Base-by-base conservation (phyloP, 305 asterid genomes). In the Rubia peregrina region DNA sequence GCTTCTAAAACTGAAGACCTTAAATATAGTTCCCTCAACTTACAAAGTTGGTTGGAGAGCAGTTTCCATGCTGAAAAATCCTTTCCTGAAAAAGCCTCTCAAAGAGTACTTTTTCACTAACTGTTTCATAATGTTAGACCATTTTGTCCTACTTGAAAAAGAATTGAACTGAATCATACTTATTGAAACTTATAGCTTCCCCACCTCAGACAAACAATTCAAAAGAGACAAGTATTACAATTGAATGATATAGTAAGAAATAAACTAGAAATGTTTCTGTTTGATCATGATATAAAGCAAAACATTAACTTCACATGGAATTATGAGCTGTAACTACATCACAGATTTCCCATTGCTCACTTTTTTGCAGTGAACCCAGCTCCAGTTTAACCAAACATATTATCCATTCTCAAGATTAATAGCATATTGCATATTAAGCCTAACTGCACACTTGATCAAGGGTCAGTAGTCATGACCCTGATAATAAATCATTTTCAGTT, bases 161-260 rank as follows among this genome's bases (percentile, higher is more conserved):
- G 3, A 14, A 26, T 59, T 3, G 21, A 19, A 41, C 17, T 0
- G 10, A 22, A 33, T 61, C 12, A 14, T 21, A 43, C 13, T 0
- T 9, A 57, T 7, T 42, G 42, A 70, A 44, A 9, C 38, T 61
- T 5, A 6, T 19, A 44, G 10, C 48, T 61, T 44, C 17, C 33
- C 46, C 61, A 8, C 24, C 49, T 65, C 38, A 7, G 33, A 44
- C 64, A 43, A 43, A 44, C 40, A 22, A 71, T 59, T 6, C 10
- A 60, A 59, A 21, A 59, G 42, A 59, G 4, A 1, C 14, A 19
- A 69, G 68, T 55, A 42, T 61, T 26, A 64, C 74, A 71, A 59
- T 48, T n/a, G n/a, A n/a, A n/a, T 14, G 11, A n/a, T n/a, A 14
- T 4, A 44, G 40, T 7, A n/a, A 42, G n/a, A n/a, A 43, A 71